Percentiles rank a stretch among this genome's conserved stretches.
phyloP scores from a whole-genome alignment of 768 basidiomycete genomes.

The Xerocomus brunneocitrinus region DNA sequence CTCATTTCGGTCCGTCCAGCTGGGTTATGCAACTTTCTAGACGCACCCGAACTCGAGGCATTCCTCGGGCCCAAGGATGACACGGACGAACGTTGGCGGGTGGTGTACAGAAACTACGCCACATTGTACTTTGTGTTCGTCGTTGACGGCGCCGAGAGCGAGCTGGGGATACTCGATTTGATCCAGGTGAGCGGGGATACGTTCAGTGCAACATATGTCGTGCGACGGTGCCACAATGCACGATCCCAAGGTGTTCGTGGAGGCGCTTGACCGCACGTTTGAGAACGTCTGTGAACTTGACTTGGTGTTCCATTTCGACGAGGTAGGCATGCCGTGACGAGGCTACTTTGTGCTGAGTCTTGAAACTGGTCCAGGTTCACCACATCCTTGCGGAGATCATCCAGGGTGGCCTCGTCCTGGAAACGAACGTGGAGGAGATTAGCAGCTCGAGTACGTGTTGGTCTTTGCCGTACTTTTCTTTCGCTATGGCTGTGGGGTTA shows the following conservation, averaged over 20 bases:
- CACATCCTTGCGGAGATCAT: constrained; percentile 95
- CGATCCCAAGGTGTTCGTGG: constrained; percentile 76
- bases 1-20: constrained; percentile 79
- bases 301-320: constrained; percentile 97
- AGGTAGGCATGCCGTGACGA: constrained; percentile 46
- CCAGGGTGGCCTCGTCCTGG: constrained; percentile 93
- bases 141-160: constrained; percentile 94
- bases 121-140: constrained; percentile 97
- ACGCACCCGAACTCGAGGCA: constrained; percentile 81
- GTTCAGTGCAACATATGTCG: not conserved
- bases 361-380: constrained; percentile 54
- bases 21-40: constrained; percentile 92
- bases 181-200: constrained; percentile 68
- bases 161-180: constrained; percentile 91
- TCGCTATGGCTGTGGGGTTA: not conserved
- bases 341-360: constrained; percentile 1
- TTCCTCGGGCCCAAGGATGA: constrained; percentile 54
- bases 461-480: not conserved
- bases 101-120: constrained; percentile 94
- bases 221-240: not conserved
- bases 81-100: constrained; percentile 65
- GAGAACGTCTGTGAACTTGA: constrained; percentile 99
- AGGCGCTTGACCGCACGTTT: constrained; percentile 91
- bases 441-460: constrained; percentile 55
- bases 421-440: constrained; percentile 90